phyloP scores from a whole-genome alignment of 495 filamentous ascomycete genomes.

The Tuber aestivum region DNA sequence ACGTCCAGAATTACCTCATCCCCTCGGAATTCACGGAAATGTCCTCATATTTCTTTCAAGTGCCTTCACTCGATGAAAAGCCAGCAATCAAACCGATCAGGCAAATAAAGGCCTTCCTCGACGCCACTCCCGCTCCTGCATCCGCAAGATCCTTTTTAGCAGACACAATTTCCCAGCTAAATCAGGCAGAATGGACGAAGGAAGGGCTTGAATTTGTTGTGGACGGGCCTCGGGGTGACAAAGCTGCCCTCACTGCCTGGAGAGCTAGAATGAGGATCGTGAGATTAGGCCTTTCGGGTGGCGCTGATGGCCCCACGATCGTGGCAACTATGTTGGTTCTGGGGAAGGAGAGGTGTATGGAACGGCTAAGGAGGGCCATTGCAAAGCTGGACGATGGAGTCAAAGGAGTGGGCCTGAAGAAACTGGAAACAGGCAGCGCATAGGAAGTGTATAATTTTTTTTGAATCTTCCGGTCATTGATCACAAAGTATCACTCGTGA shows the following conservation, averaged over 20 bases:
- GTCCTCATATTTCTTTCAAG: conserved; percentile 60
- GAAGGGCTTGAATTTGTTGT: conserved; percentile 35
- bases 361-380: conserved; percentile 51
- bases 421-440: background rate
- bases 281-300: conserved; percentile 61
- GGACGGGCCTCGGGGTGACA: conserved; percentile 26
- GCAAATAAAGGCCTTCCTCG: conserved; percentile 27
- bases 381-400: conserved; percentile 7
- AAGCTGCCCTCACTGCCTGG: conserved; percentile 19
- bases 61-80: conserved; percentile 44
- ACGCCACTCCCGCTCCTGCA: conserved; percentile 8
- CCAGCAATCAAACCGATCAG: conserved; percentile 10
- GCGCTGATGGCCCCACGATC: conserved; percentile 55
- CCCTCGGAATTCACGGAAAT: conserved; percentile 54
- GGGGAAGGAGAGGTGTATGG: conserved; percentile 56
- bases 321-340: conserved; percentile 57
- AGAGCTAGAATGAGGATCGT: conserved; percentile 52
- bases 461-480: background rate
- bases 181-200: conserved; percentile 34
- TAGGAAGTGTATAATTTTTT: background rate
- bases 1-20: conserved; percentile 58
- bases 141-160: conserved; percentile 22
- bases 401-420: conserved; percentile 1
- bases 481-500: background rate
- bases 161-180: conserved; percentile 16